Evolutionary conservation across 2,329 filamentous ascomycete genomes (phyloP).

Genomic region (Fusarium globosum): DNA sequence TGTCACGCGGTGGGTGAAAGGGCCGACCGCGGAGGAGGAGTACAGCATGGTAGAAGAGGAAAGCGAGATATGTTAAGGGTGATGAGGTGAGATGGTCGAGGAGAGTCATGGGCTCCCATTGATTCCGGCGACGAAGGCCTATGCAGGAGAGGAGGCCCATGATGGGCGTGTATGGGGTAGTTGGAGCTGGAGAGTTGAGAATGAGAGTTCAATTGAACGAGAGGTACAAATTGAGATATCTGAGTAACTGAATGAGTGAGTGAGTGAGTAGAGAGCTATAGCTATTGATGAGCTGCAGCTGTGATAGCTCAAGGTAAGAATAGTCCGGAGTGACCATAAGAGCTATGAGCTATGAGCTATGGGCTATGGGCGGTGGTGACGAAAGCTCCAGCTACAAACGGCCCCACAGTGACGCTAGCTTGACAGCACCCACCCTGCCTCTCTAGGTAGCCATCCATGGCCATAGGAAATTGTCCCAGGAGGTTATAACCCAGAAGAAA

Average conservation of each 20-base stretch:
- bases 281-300: not conserved
- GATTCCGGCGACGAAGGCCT: conserved; percentile 59
- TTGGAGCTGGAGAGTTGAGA: not conserved
- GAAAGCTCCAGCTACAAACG: conserved; percentile 17
- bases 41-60: conserved; percentile 71
- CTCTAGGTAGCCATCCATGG: conserved; percentile 1
- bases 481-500: not conserved
- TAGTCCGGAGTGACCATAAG: not conserved
- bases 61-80: conserved; percentile 72
- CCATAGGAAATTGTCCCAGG: not conserved
- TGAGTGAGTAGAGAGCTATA: not conserved
- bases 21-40: conserved; percentile 75
- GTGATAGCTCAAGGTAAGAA: conserved; percentile 1
- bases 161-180: not conserved
- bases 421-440: conserved; percentile 8
- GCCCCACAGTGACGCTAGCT: conserved; percentile 31
- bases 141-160: conserved; percentile 60
- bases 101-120: conserved; percentile 63
- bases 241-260: not conserved
- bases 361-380: conserved; percentile 15
- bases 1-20: conserved; percentile 65
- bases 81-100: conserved; percentile 74
- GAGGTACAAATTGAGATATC: not conserved
- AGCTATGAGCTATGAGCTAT: not conserved
- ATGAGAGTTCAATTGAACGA: not conserved